phyloP scores from a whole-genome alignment of 1,139 yeast species.

The Kodamaea sp. region DNA sequence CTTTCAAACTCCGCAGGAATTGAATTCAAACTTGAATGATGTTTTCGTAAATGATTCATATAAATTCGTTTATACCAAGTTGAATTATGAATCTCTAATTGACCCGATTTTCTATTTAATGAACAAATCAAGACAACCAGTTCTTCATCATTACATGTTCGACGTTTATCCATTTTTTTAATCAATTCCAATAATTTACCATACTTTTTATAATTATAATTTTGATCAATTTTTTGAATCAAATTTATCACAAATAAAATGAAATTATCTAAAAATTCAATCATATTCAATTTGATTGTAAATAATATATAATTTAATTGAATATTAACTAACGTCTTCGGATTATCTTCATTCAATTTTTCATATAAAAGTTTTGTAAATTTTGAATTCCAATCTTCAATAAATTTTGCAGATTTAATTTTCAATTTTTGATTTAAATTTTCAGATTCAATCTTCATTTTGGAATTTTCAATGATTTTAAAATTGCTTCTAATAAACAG shows the following conservation, averaged over 20 bases:
- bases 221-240: slow-evolving; percentile 4
- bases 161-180: slow-evolving; percentile 2
- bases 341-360: slow-evolving; percentile 24
- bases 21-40: not conserved
- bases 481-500: slow-evolving; percentile 5
- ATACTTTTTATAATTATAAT: slow-evolving; percentile 6
- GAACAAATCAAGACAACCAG: slow-evolving; percentile 25
- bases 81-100: slow-evolving; percentile 20
- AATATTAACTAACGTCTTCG: slow-evolving; percentile 28
- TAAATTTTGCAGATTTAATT: slow-evolving; percentile 10
- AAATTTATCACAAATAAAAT: slow-evolving; percentile 9
- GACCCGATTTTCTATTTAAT: slow-evolving; percentile 30
- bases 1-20: slow-evolving; percentile 5
- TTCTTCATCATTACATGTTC: slow-evolving; percentile 7
- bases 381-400: slow-evolving; percentile 25
- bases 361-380: slow-evolving; percentile 24
- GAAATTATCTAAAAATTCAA: slow-evolving; percentile 21
- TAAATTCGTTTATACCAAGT: slow-evolving; percentile 4
- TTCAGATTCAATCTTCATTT: slow-evolving; percentile 1
- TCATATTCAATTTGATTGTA: slow-evolving; percentile 27
- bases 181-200: slow-evolving; percentile 2
- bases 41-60: slow-evolving; percentile 1
- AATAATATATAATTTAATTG: slow-evolving; percentile 38
- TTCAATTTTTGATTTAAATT: not conserved
- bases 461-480: slow-evolving; percentile 6